Conservation (phyloP, 1,284 basidiomycete genomes). For the Abortiporus biennis region DNA sequence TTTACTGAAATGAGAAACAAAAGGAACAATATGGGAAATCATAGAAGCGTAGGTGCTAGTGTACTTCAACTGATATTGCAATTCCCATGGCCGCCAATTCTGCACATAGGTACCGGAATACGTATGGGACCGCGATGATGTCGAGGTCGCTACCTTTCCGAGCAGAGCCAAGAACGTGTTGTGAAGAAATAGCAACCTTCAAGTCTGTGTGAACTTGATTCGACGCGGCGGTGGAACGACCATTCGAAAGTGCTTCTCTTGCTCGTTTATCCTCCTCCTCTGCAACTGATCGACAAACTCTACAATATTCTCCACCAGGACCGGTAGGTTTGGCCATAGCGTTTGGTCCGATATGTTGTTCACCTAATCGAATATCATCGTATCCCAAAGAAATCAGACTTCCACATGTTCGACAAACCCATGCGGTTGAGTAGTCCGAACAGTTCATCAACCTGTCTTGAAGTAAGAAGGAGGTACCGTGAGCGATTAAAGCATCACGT, state of each 20-base stretch:
- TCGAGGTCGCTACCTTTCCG: constrained; percentile 79
- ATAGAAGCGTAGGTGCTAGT: constrained; percentile 12
- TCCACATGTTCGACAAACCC: constrained; percentile 96
- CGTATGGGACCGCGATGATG: constrained; percentile 93
- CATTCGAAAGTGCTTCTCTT: constrained; percentile 46
- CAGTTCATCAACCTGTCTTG: constrained; percentile 99
- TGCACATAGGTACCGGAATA: constrained; percentile 86
- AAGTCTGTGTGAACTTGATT: constrained; percentile 39
- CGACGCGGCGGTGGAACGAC: constrained; percentile 31
- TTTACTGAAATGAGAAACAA: neutral
- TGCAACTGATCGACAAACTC: constrained; percentile 75
- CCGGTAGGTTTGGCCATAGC: constrained; percentile 50
- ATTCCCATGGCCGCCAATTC: constrained; percentile 86
- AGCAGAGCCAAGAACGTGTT: constrained; percentile 54
- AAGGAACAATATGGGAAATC: neutral
- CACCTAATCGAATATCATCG: constrained; percentile 74
- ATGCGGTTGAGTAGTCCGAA: constrained; percentile 97
- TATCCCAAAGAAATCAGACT: constrained; percentile 94
- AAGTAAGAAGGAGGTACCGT: constrained; percentile 96
- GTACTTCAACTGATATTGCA: constrained; percentile 69
- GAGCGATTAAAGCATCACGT: constrained; percentile 95
- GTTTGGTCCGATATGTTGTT: constrained; percentile 47
- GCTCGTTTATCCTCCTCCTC: constrained; percentile 56
- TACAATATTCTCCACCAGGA: constrained; percentile 84
- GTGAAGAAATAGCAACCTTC: constrained; percentile 54